phyloP scores from a whole-genome alignment of 2,329 filamentous ascomycete genomes.

The Fusarium piperis region DNA sequence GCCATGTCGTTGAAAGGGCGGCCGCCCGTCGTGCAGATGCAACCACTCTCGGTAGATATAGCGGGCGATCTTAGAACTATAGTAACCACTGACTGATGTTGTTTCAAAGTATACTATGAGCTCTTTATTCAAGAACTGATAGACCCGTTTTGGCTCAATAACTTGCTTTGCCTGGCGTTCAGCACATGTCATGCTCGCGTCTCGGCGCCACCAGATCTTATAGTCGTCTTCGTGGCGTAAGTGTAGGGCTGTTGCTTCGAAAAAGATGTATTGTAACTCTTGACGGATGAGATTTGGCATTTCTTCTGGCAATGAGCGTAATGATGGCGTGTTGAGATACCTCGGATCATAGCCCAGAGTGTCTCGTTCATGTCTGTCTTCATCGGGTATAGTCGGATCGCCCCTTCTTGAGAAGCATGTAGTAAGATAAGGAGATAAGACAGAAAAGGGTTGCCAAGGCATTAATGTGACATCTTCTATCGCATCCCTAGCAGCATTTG shows the following conservation, averaged over 20 bases:
- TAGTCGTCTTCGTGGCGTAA: not conserved
- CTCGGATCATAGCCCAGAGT: not conserved
- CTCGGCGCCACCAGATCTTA: not conserved
- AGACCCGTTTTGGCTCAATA: not conserved
- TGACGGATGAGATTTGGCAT: not conserved
- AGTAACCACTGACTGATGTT: not conserved
- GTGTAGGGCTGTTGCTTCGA: not conserved
- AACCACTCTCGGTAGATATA: constrained; percentile 6
- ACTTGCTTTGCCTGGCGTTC: not conserved
- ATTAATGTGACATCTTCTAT: not conserved
- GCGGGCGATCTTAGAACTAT: not conserved
- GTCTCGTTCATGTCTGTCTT: not conserved
- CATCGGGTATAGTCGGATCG: not conserved
- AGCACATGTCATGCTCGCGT: not conserved
- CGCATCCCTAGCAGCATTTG: not conserved
- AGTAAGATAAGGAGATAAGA: not conserved
- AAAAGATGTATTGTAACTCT: not conserved
- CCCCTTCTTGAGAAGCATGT: not conserved
- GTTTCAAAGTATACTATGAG: constrained; percentile 5
- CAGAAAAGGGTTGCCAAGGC: not conserved
- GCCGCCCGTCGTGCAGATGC: not conserved
- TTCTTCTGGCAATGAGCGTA: not conserved
- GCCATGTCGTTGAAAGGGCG: not conserved
- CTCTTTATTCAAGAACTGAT: constrained; percentile 11
- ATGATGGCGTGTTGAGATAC: not conserved